These are phyloP conservation scores for Rhodamnia argentea DNA, from an alignment of 345 rosid species.

Conservation along the genomic window DNA sequence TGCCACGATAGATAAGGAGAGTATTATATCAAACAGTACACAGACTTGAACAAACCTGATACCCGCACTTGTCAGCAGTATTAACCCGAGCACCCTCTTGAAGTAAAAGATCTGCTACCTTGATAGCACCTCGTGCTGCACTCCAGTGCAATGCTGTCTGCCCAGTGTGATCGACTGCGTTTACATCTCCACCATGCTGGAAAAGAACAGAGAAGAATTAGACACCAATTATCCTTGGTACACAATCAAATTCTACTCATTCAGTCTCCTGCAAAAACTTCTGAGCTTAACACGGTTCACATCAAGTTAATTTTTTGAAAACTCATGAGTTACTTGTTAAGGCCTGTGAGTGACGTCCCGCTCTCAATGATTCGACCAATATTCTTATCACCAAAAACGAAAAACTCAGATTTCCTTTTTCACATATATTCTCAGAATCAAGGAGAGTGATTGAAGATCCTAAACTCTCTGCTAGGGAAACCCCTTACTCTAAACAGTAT, in stretches of 20 bases:
- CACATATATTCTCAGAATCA: background rate
- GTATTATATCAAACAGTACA: background rate
- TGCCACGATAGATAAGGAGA: constrained; percentile 5
- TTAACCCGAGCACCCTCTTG: constrained; percentile 74
- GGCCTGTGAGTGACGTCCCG: background rate
- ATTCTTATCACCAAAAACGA: background rate
- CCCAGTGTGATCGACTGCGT: constrained; percentile 75
- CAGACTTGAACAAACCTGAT: constrained; percentile 49
- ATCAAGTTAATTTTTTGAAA: background rate
- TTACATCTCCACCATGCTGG: constrained; percentile 91
- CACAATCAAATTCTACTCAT: background rate
- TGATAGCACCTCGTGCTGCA: constrained; percentile 90
- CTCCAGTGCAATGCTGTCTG: constrained; percentile 99
- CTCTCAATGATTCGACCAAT: background rate
- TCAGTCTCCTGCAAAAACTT: background rate
- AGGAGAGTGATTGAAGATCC: background rate
- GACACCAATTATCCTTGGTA: background rate
- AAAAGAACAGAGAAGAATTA: background rate
- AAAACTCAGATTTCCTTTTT: background rate
- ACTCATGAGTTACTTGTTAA: background rate
- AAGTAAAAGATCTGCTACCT: constrained; percentile 76
- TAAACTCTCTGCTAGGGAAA: background rate
- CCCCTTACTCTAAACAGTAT: background rate
- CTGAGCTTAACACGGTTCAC: background rate
- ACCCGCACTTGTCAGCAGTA: constrained; percentile 81